These are phyloP conservation scores for Neospora caninum DNA, from an alignment of 169 alveolate genomes.

Conservation along the genomic window DNA sequence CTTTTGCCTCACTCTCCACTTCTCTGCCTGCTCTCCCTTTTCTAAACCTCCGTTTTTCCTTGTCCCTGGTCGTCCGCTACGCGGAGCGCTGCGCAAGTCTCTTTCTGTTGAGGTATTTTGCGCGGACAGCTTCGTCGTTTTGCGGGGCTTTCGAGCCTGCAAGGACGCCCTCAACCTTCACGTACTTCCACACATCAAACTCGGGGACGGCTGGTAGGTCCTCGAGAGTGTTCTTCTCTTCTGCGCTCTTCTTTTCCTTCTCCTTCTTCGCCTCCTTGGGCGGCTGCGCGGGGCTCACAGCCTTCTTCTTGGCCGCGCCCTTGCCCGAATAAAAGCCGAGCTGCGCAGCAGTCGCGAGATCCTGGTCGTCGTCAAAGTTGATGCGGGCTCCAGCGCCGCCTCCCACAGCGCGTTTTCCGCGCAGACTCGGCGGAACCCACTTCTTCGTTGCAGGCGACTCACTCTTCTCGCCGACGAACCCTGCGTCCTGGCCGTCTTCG, in stretches of 20 bases:
- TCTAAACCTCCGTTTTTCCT: background rate
- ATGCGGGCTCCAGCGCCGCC: background rate
- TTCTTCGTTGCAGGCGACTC: constrained; percentile 8
- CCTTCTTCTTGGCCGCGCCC: background rate
- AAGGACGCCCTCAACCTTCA: background rate
- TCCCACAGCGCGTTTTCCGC: background rate
- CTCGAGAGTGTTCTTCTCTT: background rate
- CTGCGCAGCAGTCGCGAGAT: constrained; percentile 9
- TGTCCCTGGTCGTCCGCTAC: background rate
- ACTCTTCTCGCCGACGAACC: background rate
- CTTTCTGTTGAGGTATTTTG: background rate
- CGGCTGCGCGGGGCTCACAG: background rate
- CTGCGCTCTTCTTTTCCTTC: background rate
- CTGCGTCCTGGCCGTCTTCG: background rate
- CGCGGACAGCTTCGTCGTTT: constrained; percentile 11
- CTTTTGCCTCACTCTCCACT: background rate
- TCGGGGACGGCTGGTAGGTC: background rate
- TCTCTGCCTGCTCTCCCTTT: background rate
- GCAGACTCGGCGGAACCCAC: constrained; percentile 39
- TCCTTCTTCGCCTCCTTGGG: background rate
- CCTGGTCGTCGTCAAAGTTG: constrained; percentile 40
- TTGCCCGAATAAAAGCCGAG: background rate
- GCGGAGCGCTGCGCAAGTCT: background rate
- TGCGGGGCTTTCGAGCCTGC: background rate
- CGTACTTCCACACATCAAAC: constrained; percentile 26